Evolutionary conservation across 2,329 filamentous ascomycete genomes (phyloP).

Genomic region (Alternaria metachromatica): DNA sequence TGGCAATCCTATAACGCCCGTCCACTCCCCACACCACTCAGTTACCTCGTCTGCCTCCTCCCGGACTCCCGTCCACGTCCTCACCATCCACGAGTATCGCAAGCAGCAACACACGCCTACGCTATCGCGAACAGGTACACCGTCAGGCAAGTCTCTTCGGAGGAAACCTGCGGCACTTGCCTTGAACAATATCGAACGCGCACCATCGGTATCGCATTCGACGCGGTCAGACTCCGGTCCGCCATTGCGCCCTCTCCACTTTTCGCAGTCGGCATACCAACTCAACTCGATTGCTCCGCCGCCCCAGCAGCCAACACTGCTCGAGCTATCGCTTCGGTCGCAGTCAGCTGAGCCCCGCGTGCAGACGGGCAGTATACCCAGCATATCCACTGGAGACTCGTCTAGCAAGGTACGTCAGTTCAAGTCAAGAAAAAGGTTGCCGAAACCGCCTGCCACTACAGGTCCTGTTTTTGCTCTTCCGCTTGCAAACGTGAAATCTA

Average conservation of each 20-base stretch:
- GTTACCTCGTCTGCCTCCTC: conserved; percentile 41
- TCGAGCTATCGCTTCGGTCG: conserved; percentile 32
- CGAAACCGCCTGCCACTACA: conserved; percentile 33
- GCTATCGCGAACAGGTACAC: conserved; percentile 31
- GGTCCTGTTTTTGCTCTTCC: conserved; percentile 14
- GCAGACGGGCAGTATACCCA: conserved; percentile 24
- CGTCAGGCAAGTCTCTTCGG: conserved; percentile 43
- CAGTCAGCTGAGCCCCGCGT: conserved; percentile 37
- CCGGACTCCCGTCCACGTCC: conserved; percentile 40
- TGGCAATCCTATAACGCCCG: conserved; percentile 38
- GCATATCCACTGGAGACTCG: conserved; percentile 17
- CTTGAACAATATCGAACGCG: conserved; percentile 41
- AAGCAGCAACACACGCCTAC: conserved; percentile 46
- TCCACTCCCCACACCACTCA: conserved; percentile 48
- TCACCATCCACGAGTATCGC: conserved; percentile 51
- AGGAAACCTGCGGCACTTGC: conserved; percentile 46
- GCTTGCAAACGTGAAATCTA: conserved; percentile 26
- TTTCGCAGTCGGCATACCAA: conserved; percentile 41
- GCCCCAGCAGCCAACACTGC: conserved; percentile 23
- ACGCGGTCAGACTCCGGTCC: conserved; percentile 18
- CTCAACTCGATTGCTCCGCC: conserved; percentile 23
- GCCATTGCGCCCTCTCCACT: conserved; percentile 30
- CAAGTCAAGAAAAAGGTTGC: conserved; percentile 46
- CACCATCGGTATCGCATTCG: conserved; percentile 23
- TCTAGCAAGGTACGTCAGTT: conserved; percentile 37